phyloP scores from a whole-genome alignment of 257 asterid genomes.

The Henckelia pumila region DNA sequence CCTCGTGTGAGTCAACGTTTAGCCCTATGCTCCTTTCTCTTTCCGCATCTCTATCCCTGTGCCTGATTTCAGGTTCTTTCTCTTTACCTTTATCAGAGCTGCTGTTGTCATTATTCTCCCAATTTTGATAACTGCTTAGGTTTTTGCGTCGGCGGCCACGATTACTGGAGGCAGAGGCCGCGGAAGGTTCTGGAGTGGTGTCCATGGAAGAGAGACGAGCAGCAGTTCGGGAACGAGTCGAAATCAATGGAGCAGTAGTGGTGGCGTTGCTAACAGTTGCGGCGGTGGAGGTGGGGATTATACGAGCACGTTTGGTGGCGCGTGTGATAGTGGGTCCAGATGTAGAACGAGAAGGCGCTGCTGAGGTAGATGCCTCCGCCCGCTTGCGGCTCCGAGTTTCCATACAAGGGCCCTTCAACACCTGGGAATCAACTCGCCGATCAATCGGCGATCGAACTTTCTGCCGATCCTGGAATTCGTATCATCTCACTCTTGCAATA shows the following conservation, averaged over 20 bases:
- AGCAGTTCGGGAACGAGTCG: slow-evolving; percentile 63
- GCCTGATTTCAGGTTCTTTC: slow-evolving; percentile 74
- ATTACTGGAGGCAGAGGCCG: slow-evolving; percentile 68
- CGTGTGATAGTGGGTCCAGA: slow-evolving; percentile 87
- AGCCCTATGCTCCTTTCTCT: slow-evolving; percentile 65
- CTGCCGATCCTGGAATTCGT: slow-evolving; percentile 39
- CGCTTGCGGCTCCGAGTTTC: slow-evolving; percentile 99
- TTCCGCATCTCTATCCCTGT: slow-evolving; percentile 50
- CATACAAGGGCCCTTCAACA: slow-evolving; percentile 83
- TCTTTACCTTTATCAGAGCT: slow-evolving; percentile 88
- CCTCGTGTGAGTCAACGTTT: slow-evolving; percentile 69
- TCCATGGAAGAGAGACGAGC: slow-evolving; percentile 73
- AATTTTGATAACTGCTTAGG: slow-evolving; percentile 43
- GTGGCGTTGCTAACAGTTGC: slow-evolving; percentile 27
- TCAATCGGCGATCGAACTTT: slow-evolving; percentile 77
- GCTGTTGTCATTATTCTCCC: slow-evolving; percentile 41
- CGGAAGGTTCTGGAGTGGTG: slow-evolving; percentile 63
- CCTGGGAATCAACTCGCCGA: slow-evolving; percentile 74
- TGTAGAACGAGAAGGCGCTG: slow-evolving; percentile 59
- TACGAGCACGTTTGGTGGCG: slow-evolving; percentile 79
- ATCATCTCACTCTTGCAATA: slow-evolving; percentile 40
- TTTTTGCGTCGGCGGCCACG: slow-evolving; percentile 85
- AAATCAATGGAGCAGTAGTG: slow-evolving; percentile 40
- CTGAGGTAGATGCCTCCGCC: slow-evolving; percentile 99
- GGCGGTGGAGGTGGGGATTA: slow-evolving; percentile 46